phyloP scores from a whole-genome alignment of 2,329 filamentous ascomycete species.

The Nemania abortiva region DNA sequence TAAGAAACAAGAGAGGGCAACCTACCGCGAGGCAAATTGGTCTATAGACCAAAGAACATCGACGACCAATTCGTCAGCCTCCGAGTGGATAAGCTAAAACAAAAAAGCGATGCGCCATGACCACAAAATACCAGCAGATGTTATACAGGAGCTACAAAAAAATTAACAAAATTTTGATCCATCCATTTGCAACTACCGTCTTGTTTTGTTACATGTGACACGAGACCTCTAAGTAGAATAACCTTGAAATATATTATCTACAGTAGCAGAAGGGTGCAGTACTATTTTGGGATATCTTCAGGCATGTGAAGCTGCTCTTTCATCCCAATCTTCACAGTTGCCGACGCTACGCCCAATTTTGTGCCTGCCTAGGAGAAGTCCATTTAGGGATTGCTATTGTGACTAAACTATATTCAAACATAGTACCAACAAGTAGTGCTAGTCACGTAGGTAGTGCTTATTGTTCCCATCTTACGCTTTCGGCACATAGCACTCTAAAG shows the following conservation, averaged over 20 bases:
- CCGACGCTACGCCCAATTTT: background rate
- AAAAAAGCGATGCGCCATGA: constrained; percentile 44
- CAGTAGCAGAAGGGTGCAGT: too few species aligned
- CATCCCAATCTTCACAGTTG: too few species aligned
- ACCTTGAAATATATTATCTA: too few species aligned
- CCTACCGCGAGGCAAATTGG: constrained; percentile 41
- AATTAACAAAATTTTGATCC: constrained; percentile 41
- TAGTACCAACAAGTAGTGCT: too few species aligned
- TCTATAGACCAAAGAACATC: constrained; percentile 21
- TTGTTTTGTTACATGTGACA: background rate
- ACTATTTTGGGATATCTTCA: too few species aligned
- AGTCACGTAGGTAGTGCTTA: too few species aligned
- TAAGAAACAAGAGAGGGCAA: constrained; percentile 49
- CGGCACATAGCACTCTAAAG: too few species aligned
- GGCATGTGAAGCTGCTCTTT: too few species aligned
- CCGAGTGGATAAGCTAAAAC: constrained; percentile 24
- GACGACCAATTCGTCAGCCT: constrained; percentile 23
- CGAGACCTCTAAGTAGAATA: too few species aligned
- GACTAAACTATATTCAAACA: too few species aligned
- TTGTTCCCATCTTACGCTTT: too few species aligned
- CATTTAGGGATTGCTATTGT: too few species aligned
- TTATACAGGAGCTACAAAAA: constrained; percentile 47
- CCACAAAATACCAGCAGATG: constrained; percentile 46
- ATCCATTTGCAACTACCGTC: background rate
- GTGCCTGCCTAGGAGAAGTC: background rate